Percentiles rank a stretch among this genome's conserved stretches.
Evolutionary conservation across 345 rosid species (phyloP).

Genomic region (Toxicodendron radicans): DNA sequence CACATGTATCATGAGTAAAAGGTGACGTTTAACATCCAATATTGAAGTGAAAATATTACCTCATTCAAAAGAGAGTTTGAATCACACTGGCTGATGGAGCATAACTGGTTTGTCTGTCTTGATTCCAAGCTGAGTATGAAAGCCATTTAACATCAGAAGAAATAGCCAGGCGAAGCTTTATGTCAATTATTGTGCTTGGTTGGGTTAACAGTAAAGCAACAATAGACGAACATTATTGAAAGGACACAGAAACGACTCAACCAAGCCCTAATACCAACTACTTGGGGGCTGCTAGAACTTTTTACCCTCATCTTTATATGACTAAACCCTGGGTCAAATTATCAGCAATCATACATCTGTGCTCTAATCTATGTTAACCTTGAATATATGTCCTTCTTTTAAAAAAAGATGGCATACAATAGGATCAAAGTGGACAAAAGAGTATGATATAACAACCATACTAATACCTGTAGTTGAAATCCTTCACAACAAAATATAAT

Average conservation of each 20-base stretch:
- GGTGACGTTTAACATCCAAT: neutral
- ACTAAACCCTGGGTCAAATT: no score
- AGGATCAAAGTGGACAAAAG: neutral
- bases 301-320: neutral
- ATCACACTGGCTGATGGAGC: conserved; percentile 92
- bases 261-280: no score
- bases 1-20: neutral
- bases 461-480: conserved; percentile 55
- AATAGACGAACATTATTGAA: neutral
- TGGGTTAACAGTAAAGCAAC: neutral
- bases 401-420: neutral
- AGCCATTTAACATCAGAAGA: conserved; percentile 27
- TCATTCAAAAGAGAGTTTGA: conserved; percentile 84
- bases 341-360: neutral
- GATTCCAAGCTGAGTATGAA: conserved; percentile 66
- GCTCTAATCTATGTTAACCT: neutral
- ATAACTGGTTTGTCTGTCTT: conserved; percentile 76
- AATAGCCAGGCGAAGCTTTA: conserved; percentile 16
- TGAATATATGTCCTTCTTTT: no score
- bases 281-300: neutral
- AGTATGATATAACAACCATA: neutral
- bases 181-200: neutral
- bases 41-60: conserved; percentile 34
- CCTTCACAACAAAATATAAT: conserved; percentile 59
- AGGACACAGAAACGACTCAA: neutral